These are phyloP conservation scores for Rugosomyces carneus DNA, from an alignment of 1,284 basidiomycete species.

Conservation along the genomic window DNA sequence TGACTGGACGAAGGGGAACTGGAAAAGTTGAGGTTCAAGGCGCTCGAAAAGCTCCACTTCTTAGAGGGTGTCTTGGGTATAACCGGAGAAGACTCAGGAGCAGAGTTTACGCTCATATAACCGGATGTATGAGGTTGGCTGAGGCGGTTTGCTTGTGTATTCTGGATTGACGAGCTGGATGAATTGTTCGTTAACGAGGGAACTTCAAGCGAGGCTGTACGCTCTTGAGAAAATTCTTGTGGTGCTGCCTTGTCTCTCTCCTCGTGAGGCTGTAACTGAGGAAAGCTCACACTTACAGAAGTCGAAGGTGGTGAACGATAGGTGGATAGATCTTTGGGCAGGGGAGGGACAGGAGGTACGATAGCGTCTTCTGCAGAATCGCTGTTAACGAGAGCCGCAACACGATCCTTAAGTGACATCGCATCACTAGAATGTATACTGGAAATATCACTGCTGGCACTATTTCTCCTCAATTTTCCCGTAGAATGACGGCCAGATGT, in stretches of 20 bases:
- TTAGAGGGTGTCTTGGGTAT: conserved; percentile 74
- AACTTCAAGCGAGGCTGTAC: conserved; percentile 48
- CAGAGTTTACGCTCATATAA: conserved; percentile 31
- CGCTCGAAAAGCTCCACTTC: conserved; percentile 95
- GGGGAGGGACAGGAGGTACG: conserved; percentile 93
- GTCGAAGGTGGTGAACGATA: conserved; percentile 67
- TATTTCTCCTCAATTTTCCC: conserved; percentile 62
- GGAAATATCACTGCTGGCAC: conserved; percentile 81
- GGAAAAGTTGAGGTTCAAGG: conserved; percentile 77
- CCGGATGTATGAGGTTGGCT: conserved; percentile 32
- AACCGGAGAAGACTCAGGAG: conserved; percentile 36
- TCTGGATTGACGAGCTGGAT: conserved; percentile 28
- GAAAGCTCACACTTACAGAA: conserved; percentile 45
- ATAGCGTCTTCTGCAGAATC: conserved; percentile 54
- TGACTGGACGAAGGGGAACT: conserved; percentile 58
- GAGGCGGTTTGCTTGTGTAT: conserved; percentile 25
- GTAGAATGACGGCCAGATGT: conserved; percentile 61
- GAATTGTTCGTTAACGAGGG: conserved; percentile 29
- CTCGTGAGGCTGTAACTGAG: conserved; percentile 31
- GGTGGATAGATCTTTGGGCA: conserved; percentile 84
- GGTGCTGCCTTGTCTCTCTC: conserved; percentile 32
- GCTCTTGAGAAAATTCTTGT: conserved; percentile 36
- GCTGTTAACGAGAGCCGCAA: conserved; percentile 47
- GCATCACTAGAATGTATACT: conserved; percentile 64
- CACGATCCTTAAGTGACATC: conserved; percentile 59